phyloP scores from a whole-genome alignment of 2,329 filamentous ascomycete genomes.

The Thelonectria olida region DNA sequence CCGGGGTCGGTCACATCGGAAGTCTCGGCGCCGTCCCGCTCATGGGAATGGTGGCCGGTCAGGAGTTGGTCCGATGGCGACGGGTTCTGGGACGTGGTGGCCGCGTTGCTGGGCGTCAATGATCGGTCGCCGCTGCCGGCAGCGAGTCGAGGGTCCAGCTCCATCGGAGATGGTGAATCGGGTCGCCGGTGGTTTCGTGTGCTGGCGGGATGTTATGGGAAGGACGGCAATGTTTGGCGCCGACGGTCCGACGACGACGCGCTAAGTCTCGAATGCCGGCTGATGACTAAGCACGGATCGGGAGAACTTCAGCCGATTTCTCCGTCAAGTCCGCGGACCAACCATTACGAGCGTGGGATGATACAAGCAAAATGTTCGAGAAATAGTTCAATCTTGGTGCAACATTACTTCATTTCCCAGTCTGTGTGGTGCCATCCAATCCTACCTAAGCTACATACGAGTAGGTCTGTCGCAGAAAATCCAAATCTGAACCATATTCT shows the following conservation, averaged over 20 bases:
- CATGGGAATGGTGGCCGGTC: slow-evolving; percentile 20
- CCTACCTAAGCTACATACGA: slow-evolving; percentile 13
- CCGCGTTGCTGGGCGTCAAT: slow-evolving; percentile 19
- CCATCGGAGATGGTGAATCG: slow-evolving; percentile 40
- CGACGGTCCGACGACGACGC: slow-evolving; percentile 40
- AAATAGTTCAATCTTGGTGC: background rate
- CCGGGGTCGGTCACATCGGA: slow-evolving; percentile 35
- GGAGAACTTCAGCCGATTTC: slow-evolving; percentile 19
- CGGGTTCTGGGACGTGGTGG: slow-evolving; percentile 22
- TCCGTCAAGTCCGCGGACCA: slow-evolving; percentile 4
- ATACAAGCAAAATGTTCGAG: background rate
- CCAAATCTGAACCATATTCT: slow-evolving; percentile 12
- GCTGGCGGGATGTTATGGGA: slow-evolving; percentile 21
- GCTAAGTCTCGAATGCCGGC: slow-evolving; percentile 1
- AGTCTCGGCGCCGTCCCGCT: slow-evolving; percentile 32
- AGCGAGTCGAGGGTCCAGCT: slow-evolving; percentile 45
- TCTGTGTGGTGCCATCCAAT: slow-evolving; percentile 15
- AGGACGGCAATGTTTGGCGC: slow-evolving; percentile 43
- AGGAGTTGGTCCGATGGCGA: slow-evolving; percentile 31
- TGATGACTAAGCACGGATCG: slow-evolving; percentile 35
- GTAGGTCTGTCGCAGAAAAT: slow-evolving; percentile 1
- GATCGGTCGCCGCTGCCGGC: slow-evolving; percentile 35
- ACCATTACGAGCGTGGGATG: background rate
- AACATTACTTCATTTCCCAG: slow-evolving; percentile 15
- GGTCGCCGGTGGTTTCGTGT: slow-evolving; percentile 27